phyloP scores from a whole-genome alignment of 805 yeast species.

The Candida qinlingensis region DNA sequence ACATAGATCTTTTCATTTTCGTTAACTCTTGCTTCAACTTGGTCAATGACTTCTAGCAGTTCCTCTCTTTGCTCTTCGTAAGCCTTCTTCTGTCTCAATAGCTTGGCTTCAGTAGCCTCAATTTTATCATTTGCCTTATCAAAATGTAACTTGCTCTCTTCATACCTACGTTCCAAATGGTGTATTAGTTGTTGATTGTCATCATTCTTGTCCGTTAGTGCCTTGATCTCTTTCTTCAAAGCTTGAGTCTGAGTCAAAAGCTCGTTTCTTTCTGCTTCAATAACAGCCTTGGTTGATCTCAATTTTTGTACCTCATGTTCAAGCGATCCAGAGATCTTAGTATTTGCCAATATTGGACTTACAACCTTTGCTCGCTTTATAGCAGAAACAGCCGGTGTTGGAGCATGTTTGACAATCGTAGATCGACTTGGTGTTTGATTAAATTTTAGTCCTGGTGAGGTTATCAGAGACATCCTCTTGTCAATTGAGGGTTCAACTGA shows the following conservation, averaged over 20 bases:
- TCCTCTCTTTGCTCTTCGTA: conserved; percentile 54
- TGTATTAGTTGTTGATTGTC: conserved; percentile 10
- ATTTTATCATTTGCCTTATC: conserved; percentile 17
- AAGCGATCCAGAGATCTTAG: neutral
- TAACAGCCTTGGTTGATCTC: conserved; percentile 13
- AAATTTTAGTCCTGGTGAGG: conserved; percentile 7
- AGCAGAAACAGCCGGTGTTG: conserved; percentile 6
- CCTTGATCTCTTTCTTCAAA: conserved; percentile 24
- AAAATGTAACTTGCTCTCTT: conserved; percentile 5
- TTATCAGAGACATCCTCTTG: conserved; percentile 5
- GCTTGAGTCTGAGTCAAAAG: conserved; percentile 35
- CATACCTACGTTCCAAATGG: conserved; percentile 12
- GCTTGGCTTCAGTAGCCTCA: conserved; percentile 33
- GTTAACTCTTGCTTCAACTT: conserved; percentile 48
- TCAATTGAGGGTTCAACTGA: conserved; percentile 13
- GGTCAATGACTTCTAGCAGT: conserved; percentile 51
- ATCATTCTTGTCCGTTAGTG: conserved; percentile 1
- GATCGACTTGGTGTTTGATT: conserved; percentile 16
- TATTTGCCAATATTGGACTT: neutral
- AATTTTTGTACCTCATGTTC: conserved; percentile 20
- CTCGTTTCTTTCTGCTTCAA: conserved; percentile 29
- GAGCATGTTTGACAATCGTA: neutral
- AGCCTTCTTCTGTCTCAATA: conserved; percentile 40
- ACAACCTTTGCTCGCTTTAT: conserved; percentile 2
- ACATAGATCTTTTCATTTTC: conserved; percentile 48